Base-by-base conservation (phyloP, 2,329 filamentous ascomycete species). In the Lecanicillium sp. region DNA sequence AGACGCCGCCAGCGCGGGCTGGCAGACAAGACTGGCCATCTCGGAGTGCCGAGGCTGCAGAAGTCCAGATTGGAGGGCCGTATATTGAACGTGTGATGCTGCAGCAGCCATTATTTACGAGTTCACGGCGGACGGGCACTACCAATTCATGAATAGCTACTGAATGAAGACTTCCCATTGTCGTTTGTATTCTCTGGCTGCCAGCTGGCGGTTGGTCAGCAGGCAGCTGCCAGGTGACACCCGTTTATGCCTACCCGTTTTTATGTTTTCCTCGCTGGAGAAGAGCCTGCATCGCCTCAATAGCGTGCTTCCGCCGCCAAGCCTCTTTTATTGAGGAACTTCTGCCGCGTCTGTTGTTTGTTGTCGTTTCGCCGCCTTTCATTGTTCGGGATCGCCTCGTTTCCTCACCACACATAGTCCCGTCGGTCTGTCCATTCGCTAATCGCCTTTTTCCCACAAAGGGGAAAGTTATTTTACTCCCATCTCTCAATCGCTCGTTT, bases 241-340 rank as follows among this genome's bases (percentile, higher is more conserved):
- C 36, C 36, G 44, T 47, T 47, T 47, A 36, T 40, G 14, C 44
- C 35, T 47, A 20, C 20, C 44, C 36, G 36, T 29, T 47, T 46
- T 10, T 33, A n/a, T n/a, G n/a, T n/a, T 8, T 5, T 32, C n/a
- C 10, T 20, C n/a, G 41, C 41, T 33, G 24, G 24, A 35, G 27
- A 7, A 33, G 14, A 3, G 5, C 5, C 35, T 37, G 35, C 19
- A 37, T 21, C 8, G 12, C 15, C 17, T 46, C 26, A 39, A 46
- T 46, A 33, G 35, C 27, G 44, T 38, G 44, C 26, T 33, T 32
- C n/a, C n/a, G n/a, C n/a, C n/a, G n/a, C n/a, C n/a, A 7, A 19
- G 9, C 10, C 15, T 17, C 33, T 39, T 21, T 3, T 5, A 26
- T 37, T 3, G 29, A 2, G 9, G 26, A 1, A 10, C 21, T 12